Evolutionary conservation across 2,329 filamentous ascomycete species (phyloP).

Genomic region (Diaporthe citrichinensis): DNA sequence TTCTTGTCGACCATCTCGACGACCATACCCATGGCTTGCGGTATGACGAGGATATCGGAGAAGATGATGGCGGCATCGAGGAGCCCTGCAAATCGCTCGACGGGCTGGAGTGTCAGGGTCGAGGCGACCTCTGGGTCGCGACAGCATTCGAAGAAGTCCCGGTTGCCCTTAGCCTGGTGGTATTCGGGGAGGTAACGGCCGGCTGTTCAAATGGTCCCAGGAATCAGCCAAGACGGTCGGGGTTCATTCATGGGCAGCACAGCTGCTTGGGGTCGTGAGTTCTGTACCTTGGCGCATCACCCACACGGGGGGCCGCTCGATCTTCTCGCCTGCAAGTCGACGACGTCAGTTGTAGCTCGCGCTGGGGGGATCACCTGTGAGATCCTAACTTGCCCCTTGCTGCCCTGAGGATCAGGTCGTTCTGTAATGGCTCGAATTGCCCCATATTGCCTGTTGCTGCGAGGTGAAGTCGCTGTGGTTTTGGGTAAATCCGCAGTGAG

Average conservation of each 20-base stretch:
- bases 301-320: slow-evolving; percentile 96
- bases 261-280: slow-evolving; percentile 36
- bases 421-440: slow-evolving; percentile 85
- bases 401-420: slow-evolving; percentile 91
- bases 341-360: slow-evolving; percentile 27
- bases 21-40: slow-evolving; percentile 98
- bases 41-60: slow-evolving; percentile 97
- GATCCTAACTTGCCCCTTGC: slow-evolving; percentile 79
- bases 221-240: slow-evolving; percentile 38
- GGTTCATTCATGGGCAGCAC: slow-evolving; percentile 38
- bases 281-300: slow-evolving; percentile 95
- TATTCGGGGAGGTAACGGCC: slow-evolving; percentile 98
- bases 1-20: slow-evolving; percentile 98
- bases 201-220: slow-evolving; percentile 65
- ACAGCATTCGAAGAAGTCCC: slow-evolving; percentile 99
- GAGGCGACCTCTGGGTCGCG: slow-evolving; percentile 93
- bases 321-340: slow-evolving; percentile 77
- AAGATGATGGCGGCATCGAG: slow-evolving; percentile 99
- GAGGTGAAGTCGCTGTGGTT: slow-evolving; percentile 12
- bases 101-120: slow-evolving; percentile 92
- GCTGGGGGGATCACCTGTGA: background rate
- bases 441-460: slow-evolving; percentile 37
- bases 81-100: slow-evolving; percentile 90
- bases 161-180: slow-evolving; percentile 89
- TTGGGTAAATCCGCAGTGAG: background rate